Evolutionary conservation across 2,329 filamentous ascomycete species (phyloP).

Genomic region (Curvularia verruculosa): DNA sequence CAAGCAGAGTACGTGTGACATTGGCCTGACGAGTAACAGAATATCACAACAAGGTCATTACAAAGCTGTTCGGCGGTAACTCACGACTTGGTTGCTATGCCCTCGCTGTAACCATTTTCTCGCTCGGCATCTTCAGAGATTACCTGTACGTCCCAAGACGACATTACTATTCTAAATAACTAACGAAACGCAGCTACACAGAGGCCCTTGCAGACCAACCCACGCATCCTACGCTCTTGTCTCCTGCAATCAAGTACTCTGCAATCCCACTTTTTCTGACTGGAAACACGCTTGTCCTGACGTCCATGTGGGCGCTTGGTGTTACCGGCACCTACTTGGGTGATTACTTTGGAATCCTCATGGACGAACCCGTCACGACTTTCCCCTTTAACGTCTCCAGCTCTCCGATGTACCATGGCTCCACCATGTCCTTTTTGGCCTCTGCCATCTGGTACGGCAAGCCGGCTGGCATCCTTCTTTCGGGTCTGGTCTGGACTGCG

Average conservation of each 20-base stretch:
- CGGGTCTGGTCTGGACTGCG: slow-evolving; percentile 73
- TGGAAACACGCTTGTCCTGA: slow-evolving; percentile 85
- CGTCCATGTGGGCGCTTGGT: slow-evolving; percentile 89
- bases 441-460: slow-evolving; percentile 84
- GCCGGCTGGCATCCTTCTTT: slow-evolving; percentile 82
- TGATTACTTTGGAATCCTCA: slow-evolving; percentile 98
- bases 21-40: slow-evolving; percentile 60
- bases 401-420: slow-evolving; percentile 96
- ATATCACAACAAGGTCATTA: slow-evolving; percentile 88
- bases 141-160: slow-evolving; percentile 47
- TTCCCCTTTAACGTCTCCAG: slow-evolving; percentile 94
- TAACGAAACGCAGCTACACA: slow-evolving; percentile 71
- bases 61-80: slow-evolving; percentile 81
- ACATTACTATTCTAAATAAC: slow-evolving; percentile 1
- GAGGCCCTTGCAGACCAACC: slow-evolving; percentile 78
- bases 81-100: slow-evolving; percentile 84
- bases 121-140: slow-evolving; percentile 86
- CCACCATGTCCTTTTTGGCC: slow-evolving; percentile 88
- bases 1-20: neutral
- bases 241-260: slow-evolving; percentile 63
- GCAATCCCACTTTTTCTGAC: slow-evolving; percentile 73
- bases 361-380: slow-evolving; percentile 91
- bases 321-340: slow-evolving; percentile 96
- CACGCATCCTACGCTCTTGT: slow-evolving; percentile 72
- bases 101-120: slow-evolving; percentile 88